Evolutionary conservation across 768 basidiomycete genomes (phyloP), one percentile per base, ranked within the genome.

Genomic region (Mycena latifolia): DNA sequence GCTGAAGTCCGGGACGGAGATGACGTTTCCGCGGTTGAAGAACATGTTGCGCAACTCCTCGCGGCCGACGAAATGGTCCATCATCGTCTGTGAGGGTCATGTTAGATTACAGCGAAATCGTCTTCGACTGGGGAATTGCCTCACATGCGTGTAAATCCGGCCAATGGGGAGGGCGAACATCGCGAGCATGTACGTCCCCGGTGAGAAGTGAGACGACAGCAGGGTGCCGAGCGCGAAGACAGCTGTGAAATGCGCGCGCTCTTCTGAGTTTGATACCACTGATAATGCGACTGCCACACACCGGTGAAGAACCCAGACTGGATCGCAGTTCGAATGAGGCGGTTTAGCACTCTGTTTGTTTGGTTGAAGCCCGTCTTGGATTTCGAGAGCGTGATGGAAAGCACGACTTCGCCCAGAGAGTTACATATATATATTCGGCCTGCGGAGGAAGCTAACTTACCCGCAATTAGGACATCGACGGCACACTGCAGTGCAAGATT

Each of bases 81-180:
- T 55, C 37, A 55, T 15, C 17, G 54, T 55, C 54, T 55, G 8
- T 45, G 7, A 47, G 22, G 2, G 46, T 25, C 24, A 47, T 33
- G 37, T 17, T 24, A 6, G 7, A n/a, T n/a, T n/a, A n/a, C n/a
- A n/a, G n/a, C n/a, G n/a, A n/a, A n/a, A n/a, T n/a, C n/a, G n/a
- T n/a, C n/a, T n/a, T n/a, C n/a, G n/a, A n/a, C n/a, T n/a, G n/a
- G n/a, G n/a, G n/a, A n/a, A n/a, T n/a, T n/a, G 24, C 8, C 56
- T n/a, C 45, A 62, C 61, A 33, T 62, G 61, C 5, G 61, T 62
- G 52, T 62, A 62, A 3, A 62, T 62, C 17, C 61, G 61, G 7
- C 61, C 61, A 14, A 62, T 62, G 41, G 61, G 61, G 37, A 62
- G 51, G 15, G 61, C 61, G 18, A 62, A 62, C 6, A 62, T 15